phyloP scores from a whole-genome alignment of 176 grass and related monocot genomes.

The Ensete ventricosum region DNA sequence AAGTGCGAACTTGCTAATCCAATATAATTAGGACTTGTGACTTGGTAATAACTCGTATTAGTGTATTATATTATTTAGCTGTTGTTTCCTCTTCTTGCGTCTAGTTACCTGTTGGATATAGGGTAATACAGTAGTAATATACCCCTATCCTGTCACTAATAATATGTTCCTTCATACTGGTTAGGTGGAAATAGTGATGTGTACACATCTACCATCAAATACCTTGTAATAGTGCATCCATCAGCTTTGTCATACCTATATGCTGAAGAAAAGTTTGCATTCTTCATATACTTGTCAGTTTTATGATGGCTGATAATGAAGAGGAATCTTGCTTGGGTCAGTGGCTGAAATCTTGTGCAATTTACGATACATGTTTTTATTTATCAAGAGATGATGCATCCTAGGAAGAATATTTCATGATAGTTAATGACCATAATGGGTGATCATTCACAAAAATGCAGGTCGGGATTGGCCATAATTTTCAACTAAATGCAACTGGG shows the following conservation, averaged over 20 bases:
- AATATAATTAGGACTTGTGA: too few species aligned
- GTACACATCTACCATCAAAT: neutral
- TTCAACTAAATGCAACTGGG: conserved; percentile 58
- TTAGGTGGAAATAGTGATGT: neutral
- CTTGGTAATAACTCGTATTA: too few species aligned
- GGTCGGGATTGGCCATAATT: conserved; percentile 90
- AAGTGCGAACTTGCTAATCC: too few species aligned
- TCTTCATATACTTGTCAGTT: neutral
- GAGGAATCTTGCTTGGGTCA: too few species aligned
- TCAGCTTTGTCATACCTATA: neutral
- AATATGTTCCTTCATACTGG: neutral
- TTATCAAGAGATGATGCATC: neutral
- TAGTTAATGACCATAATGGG: neutral
- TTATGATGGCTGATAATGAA: too few species aligned
- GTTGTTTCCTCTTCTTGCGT: too few species aligned
- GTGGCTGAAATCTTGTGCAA: too few species aligned
- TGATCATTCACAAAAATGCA: conserved; percentile 8
- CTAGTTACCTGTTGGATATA: too few species aligned
- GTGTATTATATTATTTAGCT: too few species aligned
- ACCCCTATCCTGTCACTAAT: too few species aligned
- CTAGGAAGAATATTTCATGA: neutral
- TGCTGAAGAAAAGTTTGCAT: neutral
- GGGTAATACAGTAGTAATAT: too few species aligned
- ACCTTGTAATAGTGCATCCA: neutral
- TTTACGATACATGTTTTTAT: neutral